phyloP scores from a whole-genome alignment of 345 rosid species.

The Diplotaxis tenuifolia region DNA sequence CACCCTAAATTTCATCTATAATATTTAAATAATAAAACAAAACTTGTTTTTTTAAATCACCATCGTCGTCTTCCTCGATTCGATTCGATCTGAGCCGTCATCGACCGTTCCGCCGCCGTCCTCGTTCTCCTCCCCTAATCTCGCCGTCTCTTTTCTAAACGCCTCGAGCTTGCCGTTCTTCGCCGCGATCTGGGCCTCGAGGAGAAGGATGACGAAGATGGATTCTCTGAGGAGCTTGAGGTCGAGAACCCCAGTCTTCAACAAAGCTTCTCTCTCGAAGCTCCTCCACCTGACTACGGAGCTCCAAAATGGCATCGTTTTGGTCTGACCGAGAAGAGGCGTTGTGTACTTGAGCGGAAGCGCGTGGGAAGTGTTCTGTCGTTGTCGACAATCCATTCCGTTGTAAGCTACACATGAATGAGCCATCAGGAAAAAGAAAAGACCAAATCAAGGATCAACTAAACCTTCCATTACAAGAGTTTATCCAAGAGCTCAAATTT shows the following conservation, averaged over 20 bases:
- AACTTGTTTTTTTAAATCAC: no score
- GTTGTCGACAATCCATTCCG: no score
- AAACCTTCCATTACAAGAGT: no score
- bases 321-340: slow-evolving; percentile 52
- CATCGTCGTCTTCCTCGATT: no score
- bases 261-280: slow-evolving; percentile 69
- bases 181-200: slow-evolving; percentile 51
- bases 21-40: no score
- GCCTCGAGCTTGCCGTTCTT: slow-evolving; percentile 47
- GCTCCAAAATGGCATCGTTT: slow-evolving; percentile 67
- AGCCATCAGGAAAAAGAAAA: no score
- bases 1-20: no score
- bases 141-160: slow-evolving; percentile 37
- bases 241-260: slow-evolving; percentile 73
- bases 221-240: slow-evolving; percentile 67
- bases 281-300: slow-evolving; percentile 68
- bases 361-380: slow-evolving; percentile 96
- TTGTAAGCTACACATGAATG: no score
- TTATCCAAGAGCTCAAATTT: no score
- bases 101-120: no score
- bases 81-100: no score
- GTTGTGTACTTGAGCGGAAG: slow-evolving; percentile 88
- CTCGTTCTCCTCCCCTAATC: slow-evolving; percentile 50
- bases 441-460: no score
- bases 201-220: slow-evolving; percentile 65